Percentiles rank a stretch among this genome's conserved stretches.
Evolutionary conservation across 129 eudicot genomes (phyloP).

Genomic region (Cynara cardunculus): DNA sequence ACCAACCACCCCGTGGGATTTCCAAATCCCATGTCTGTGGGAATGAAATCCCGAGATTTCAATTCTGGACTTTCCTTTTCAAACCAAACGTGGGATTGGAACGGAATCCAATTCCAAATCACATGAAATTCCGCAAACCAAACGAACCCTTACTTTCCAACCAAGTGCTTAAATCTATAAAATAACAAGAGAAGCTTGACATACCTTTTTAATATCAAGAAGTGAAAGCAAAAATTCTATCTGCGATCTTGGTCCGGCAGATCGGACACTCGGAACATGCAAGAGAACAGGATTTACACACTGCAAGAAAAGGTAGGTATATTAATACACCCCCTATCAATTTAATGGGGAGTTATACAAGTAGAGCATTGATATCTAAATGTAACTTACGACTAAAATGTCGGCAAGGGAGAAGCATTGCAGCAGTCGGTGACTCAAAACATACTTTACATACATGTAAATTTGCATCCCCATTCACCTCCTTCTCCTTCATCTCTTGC

Average conservation of each 20-base stretch:
- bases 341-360: not conserved
- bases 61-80: not conserved
- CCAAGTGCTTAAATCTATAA: not conserved
- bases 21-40: not conserved
- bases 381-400: constrained; percentile 85
- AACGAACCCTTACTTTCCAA: not conserved
- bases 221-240: constrained; percentile 75
- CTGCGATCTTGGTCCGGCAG: constrained; percentile 66
- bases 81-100: not conserved
- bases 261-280: constrained; percentile 84
- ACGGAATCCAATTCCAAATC: not conserved
- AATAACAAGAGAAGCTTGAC: not conserved
- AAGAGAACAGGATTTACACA: constrained; percentile 79
- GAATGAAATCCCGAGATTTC: too few species aligned
- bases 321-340: not conserved
- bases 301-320: constrained; percentile 36
- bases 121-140: not conserved
- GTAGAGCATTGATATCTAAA: not conserved
- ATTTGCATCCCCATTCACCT: constrained; percentile 75
- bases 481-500: constrained; percentile 95
- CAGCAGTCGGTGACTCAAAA: constrained; percentile 85
- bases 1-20: not conserved
- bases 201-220: constrained; percentile 53
- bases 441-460: constrained; percentile 95
- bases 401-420: constrained; percentile 99